Percentiles rank a stretch among this genome's conserved stretches.
phyloP scores from a whole-genome alignment of 495 filamentous ascomycete genomes.

The Penicillium riverlandense region DNA sequence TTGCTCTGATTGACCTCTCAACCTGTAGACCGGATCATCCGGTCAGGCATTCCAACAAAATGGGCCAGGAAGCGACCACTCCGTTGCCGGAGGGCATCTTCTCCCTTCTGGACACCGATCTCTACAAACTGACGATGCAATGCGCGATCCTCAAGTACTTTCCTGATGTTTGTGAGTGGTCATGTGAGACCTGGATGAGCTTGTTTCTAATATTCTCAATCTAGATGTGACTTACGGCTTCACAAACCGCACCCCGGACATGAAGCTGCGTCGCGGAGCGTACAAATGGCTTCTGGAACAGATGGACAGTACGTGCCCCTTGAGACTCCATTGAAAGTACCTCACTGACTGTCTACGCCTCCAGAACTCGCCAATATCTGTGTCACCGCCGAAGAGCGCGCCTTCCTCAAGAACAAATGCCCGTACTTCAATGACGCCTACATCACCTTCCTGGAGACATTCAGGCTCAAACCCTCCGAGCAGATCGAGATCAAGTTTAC shows the following conservation, averaged over 20 bases:
- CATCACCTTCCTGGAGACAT: constrained; percentile 70
- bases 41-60: constrained; percentile 8
- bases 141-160: constrained; percentile 90
- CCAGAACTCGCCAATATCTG: constrained; percentile 71
- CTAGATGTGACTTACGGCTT: constrained; percentile 79
- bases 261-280: constrained; percentile 77
- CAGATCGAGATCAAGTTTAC: constrained; percentile 69
- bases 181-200: background rate
- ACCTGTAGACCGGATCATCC: background rate
- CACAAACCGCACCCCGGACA: constrained; percentile 90
- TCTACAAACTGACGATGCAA: constrained; percentile 99
- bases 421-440: constrained; percentile 73
- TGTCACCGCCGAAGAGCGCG: constrained; percentile 68
- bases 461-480: constrained; percentile 70
- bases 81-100: constrained; percentile 60
- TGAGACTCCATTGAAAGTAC: too few relatives aligned
- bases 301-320: constrained; percentile 55
- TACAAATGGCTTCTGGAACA: constrained; percentile 82
- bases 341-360: background rate
- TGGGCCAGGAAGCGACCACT: constrained; percentile 24
- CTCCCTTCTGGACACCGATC: constrained; percentile 92
- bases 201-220: constrained; percentile 9
- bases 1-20: background rate
- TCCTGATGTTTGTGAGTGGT: constrained; percentile 59
- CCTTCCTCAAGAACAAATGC: constrained; percentile 71